Evolutionary conservation across 129 eudicot genomes (phyloP).

Genomic region (Escallonia rubra): DNA sequence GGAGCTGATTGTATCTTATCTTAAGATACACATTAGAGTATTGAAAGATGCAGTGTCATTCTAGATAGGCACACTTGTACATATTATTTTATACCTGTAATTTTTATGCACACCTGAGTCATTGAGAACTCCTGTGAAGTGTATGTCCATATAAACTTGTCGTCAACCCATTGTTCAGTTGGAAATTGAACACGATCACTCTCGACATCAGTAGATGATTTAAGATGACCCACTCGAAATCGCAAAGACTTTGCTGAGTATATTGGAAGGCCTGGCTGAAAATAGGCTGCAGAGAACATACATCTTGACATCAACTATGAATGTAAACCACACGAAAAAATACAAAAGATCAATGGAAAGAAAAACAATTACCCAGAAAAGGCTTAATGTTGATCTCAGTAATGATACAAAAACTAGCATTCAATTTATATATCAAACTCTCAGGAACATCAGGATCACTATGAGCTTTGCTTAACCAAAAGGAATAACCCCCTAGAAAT

Average conservation of each 20-base stretch:
- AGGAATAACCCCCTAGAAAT: constrained; percentile 1
- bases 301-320: neutral
- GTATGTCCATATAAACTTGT: constrained; percentile 66
- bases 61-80: too few relatives aligned
- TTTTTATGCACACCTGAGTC: constrained; percentile 43
- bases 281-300: constrained; percentile 40
- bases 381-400: constrained; percentile 63
- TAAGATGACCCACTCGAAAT: constrained; percentile 66
- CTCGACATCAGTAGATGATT: constrained; percentile 23
- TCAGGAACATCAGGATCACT: constrained; percentile 66
- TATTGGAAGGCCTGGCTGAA: constrained; percentile 55
- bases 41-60: too few relatives aligned
- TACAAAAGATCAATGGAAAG: too few relatives aligned
- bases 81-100: too few relatives aligned
- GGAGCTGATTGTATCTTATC: too few relatives aligned
- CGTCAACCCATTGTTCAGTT: constrained; percentile 40
- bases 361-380: constrained; percentile 45
- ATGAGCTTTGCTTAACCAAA: constrained; percentile 95
- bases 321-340: too few relatives aligned
- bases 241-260: constrained; percentile 68
- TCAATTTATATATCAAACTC: constrained; percentile 54
- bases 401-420: constrained; percentile 44
- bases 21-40: too few relatives aligned
- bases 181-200: constrained; percentile 23
- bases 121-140: constrained; percentile 60